Percentiles rank a stretch among this genome's conserved stretches.
Evolutionary conservation across 2,329 filamentous ascomycete species (phyloP).

Genomic region (Coleophoma eucalyptorum): DNA sequence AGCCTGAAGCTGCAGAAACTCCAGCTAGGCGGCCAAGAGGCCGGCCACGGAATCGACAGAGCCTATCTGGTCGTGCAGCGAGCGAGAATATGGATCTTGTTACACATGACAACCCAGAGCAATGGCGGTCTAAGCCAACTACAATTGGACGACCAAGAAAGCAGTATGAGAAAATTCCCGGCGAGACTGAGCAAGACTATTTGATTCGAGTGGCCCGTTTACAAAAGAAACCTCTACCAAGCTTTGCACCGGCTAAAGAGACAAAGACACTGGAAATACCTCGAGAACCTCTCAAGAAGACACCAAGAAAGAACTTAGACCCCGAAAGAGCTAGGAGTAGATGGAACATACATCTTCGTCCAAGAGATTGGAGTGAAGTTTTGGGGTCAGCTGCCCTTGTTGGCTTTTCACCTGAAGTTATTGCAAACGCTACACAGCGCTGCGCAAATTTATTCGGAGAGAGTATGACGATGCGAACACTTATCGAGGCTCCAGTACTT

Average conservation of each 20-base stretch:
- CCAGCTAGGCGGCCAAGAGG: slow-evolving; percentile 11
- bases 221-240: slow-evolving; percentile 35
- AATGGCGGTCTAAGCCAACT: slow-evolving; percentile 15
- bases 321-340: slow-evolving; percentile 4
- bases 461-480: slow-evolving; percentile 50
- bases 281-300: not conserved
- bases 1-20: not conserved
- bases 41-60: slow-evolving; percentile 19
- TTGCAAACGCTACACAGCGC: slow-evolving; percentile 67
- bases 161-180: slow-evolving; percentile 18
- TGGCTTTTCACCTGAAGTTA: slow-evolving; percentile 61
- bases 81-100: not conserved
- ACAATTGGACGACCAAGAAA: slow-evolving; percentile 20
- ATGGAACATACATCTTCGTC: slow-evolving; percentile 12
- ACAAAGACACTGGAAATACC: not conserved
- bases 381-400: slow-evolving; percentile 72
- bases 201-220: slow-evolving; percentile 41
- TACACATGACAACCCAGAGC: slow-evolving; percentile 1
- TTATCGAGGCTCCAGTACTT: slow-evolving; percentile 13
- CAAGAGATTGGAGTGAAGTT: slow-evolving; percentile 79
- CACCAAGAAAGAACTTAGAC: slow-evolving; percentile 5
- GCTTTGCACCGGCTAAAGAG: slow-evolving; percentile 16
- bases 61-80: slow-evolving; percentile 10
- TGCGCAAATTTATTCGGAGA: slow-evolving; percentile 75
- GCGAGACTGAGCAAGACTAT: slow-evolving; percentile 36